phyloP scores from a whole-genome alignment of 495 filamentous ascomycete species.

The Recurvomyces mirabilis region DNA sequence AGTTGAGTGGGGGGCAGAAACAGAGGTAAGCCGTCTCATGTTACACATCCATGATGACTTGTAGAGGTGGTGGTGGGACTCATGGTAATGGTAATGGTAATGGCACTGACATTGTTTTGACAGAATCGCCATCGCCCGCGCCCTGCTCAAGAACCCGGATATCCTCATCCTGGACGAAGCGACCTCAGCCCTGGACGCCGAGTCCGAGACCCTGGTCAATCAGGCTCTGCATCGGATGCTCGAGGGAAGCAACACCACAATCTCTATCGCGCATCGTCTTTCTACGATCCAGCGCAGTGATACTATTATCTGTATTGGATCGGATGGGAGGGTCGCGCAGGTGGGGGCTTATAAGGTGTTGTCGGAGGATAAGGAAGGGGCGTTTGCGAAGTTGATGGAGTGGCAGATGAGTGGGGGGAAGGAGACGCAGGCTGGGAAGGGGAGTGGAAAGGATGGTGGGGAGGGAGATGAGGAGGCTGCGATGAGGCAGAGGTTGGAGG shows the following conservation, averaged over 20 bases:
- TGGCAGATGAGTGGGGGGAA: conserved; percentile 87
- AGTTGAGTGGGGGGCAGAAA: conserved; percentile 92
- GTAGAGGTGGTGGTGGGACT: not conserved
- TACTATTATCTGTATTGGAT: conserved; percentile 75
- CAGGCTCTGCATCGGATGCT: conserved; percentile 71
- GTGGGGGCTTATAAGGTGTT: conserved; percentile 73
- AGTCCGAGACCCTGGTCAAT: conserved; percentile 93
- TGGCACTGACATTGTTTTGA: not conserved
- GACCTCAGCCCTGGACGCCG: conserved; percentile 76
- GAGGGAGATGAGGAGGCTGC: conserved; percentile 32
- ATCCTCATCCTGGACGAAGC: conserved; percentile 89
- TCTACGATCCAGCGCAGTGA: conserved; percentile 94
- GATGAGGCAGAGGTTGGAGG: conserved; percentile 21
- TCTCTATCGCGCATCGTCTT: conserved; percentile 89
- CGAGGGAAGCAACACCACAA: conserved; percentile 80
- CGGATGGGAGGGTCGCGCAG: conserved; percentile 80
- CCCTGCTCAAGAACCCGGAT: conserved; percentile 89
- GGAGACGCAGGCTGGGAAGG: conserved; percentile 5
- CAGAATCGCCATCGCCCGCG: conserved; percentile 81
- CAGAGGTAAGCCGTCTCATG: conserved; percentile 44
- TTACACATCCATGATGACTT: too few relatives aligned
- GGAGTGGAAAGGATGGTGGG: conserved; percentile 8
- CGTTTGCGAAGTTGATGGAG: conserved; percentile 89
- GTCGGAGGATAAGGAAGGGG: conserved; percentile 56
- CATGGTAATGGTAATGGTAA: not conserved